Base-by-base conservation (phyloP, 73 alveolate genomes). In the Uronychia setigera region DNA sequence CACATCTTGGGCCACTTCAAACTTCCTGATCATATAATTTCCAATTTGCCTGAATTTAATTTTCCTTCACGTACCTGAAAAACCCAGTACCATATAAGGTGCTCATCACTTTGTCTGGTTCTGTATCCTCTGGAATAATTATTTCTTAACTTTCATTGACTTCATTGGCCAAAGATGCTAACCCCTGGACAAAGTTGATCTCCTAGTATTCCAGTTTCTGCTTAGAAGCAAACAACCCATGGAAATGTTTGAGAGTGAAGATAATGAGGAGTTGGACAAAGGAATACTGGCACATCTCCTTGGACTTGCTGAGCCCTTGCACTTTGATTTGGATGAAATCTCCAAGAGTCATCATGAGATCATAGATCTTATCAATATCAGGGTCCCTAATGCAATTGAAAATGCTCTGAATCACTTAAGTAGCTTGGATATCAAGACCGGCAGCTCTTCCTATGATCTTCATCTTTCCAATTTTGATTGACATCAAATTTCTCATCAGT, bases 81-180 rank as follows among this genome's bases (percentile, higher is more conserved):
- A 82, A 82, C 67, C 82, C 82, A 82, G 82, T 33, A 57, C 35
- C 81, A 74, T 58, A 82, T 67, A 82, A 30, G 27, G 28, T 76
- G 29, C n/a, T 76, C 29, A 76, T 76, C 58, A 76, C 5, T 5
- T 28, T 28, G 29, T 76, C 81, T 76, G 81, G 32, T 1, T 28
- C 28, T 1, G 59, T 9, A 11, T 76, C 32, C 59, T 31, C 59
- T 5, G 59, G n/a, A 9, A 76, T 9, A 9, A 76, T 30, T 9
- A 76, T 46, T 19, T 46, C 19, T n/a, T n/a, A n/a, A 5, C 67
- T 46, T 5, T 46, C 67, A 46, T 46, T 46, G 67, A 46, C 67
- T 46, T 46, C 67, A 19, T 46, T 46, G 67, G 67, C 67, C 67
- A 46, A 46, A 11, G 67, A 46, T 46, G 67, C 19, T 5, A 46